phyloP scores from a whole-genome alignment of 768 basidiomycete genomes.

The Imleria badia region DNA sequence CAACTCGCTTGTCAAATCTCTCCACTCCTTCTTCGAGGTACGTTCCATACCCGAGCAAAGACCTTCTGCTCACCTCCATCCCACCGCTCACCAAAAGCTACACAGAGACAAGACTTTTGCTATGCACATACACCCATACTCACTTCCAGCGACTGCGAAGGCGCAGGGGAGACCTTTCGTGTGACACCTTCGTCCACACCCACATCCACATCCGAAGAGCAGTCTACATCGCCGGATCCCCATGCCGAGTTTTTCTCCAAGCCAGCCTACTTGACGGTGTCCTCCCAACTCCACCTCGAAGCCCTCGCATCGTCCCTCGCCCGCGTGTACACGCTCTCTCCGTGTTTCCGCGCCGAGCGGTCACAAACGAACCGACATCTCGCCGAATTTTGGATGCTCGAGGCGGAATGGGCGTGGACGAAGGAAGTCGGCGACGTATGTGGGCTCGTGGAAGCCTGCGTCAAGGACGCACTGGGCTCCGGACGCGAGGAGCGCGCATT shows the following conservation, averaged over 20 bases:
- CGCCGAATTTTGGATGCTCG: slow-evolving; percentile 99
- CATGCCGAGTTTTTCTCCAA: slow-evolving; percentile 66
- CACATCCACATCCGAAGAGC: slow-evolving; percentile 8
- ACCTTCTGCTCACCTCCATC: not conserved
- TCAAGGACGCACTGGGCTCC: slow-evolving; percentile 42
- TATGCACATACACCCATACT: slow-evolving; percentile 84
- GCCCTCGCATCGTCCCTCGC: slow-evolving; percentile 74
- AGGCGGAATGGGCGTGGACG: slow-evolving; percentile 84
- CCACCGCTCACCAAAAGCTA: slow-evolving; percentile 15
- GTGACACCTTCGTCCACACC: slow-evolving; percentile 42
- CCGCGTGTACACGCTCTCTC: slow-evolving; percentile 89
- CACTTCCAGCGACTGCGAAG: slow-evolving; percentile 93
- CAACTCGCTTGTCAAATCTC: slow-evolving; percentile 50
- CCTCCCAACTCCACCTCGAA: slow-evolving; percentile 94
- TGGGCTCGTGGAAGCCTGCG: slow-evolving; percentile 53
- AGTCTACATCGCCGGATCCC: not conserved
- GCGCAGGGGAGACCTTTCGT: slow-evolving; percentile 89
- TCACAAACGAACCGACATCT: slow-evolving; percentile 89
- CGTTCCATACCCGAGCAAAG: slow-evolving; percentile 17
- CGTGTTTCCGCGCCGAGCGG: slow-evolving; percentile 92
- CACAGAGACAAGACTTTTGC: slow-evolving; percentile 72
- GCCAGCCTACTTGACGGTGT: slow-evolving; percentile 87
- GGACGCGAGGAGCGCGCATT: slow-evolving; percentile 32
- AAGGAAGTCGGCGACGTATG: slow-evolving; percentile 49
- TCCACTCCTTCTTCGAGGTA: slow-evolving; percentile 75